Evolutionary conservation across 2,329 filamentous ascomycete species (phyloP).

Genomic region (Sporothrix pallida): DNA sequence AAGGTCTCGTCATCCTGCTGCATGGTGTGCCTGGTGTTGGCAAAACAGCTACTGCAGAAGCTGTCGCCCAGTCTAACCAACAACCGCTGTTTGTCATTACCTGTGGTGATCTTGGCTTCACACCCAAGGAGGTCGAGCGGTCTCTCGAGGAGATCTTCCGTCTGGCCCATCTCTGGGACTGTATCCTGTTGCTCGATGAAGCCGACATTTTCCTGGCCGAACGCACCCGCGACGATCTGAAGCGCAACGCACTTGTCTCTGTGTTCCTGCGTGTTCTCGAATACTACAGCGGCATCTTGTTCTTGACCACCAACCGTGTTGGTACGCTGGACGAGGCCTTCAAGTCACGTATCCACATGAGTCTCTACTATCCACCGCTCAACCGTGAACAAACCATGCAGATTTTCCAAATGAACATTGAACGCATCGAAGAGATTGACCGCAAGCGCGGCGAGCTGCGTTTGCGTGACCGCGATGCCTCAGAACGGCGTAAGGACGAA

Average conservation of each 20-base stretch:
- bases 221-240: conserved; percentile 38
- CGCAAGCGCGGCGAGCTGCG: conserved; percentile 23
- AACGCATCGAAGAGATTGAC: conserved; percentile 34
- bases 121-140: conserved; percentile 44
- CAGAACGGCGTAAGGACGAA: neutral
- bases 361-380: conserved; percentile 48
- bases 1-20: conserved; percentile 52
- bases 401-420: conserved; percentile 38
- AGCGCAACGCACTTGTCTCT: conserved; percentile 47
- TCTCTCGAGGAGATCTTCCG: conserved; percentile 41
- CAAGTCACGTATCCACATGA: conserved; percentile 55
- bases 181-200: conserved; percentile 41
- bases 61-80: conserved; percentile 47
- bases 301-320: conserved; percentile 59
- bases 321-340: conserved; percentile 57
- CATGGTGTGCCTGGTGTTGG: conserved; percentile 57
- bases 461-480: neutral
- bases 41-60: conserved; percentile 54
- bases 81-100: conserved; percentile 57
- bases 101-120: conserved; percentile 55
- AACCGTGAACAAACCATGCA: conserved; percentile 31
- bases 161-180: conserved; percentile 39
- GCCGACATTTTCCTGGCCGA: conserved; percentile 41
- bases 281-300: conserved; percentile 55
- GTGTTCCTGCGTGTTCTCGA: conserved; percentile 56